These are phyloP conservation scores for Gremmenia infestans DNA, from an alignment of 2,329 filamentous ascomycete species.

Conservation along the genomic window DNA sequence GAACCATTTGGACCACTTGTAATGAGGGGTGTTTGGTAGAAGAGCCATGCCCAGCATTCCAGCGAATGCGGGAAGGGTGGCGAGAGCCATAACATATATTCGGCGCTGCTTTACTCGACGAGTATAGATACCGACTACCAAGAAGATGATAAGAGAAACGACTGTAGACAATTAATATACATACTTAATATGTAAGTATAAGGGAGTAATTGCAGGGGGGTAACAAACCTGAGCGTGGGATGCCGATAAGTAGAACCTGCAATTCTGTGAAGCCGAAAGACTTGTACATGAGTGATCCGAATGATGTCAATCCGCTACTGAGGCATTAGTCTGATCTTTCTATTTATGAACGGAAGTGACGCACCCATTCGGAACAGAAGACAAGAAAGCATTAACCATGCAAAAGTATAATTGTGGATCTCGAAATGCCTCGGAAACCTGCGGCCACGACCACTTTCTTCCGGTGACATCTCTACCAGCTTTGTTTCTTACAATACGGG, in stretches of 20 bases:
- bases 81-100: slow-evolving; percentile 32
- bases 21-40: slow-evolving; percentile 28
- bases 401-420: slow-evolving; percentile 33
- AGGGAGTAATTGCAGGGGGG: background rate
- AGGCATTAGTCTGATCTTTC: background rate
- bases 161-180: slow-evolving; percentile 10
- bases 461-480: slow-evolving; percentile 11
- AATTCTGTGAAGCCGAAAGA: slow-evolving; percentile 27
- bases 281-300: slow-evolving; percentile 19
- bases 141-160: slow-evolving; percentile 30
- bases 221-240: slow-evolving; percentile 37
- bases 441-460: slow-evolving; percentile 31
- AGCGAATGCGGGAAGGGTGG: slow-evolving; percentile 31
- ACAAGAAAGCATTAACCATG: slow-evolving; percentile 24
- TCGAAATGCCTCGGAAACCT: slow-evolving; percentile 34
- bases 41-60: slow-evolving; percentile 33
- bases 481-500: slow-evolving; percentile 19
- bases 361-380: slow-evolving; percentile 34
- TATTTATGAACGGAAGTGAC: background rate
- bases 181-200: background rate
- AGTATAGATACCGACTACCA: slow-evolving; percentile 30
- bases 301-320: slow-evolving; percentile 35
- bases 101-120: slow-evolving; percentile 26
- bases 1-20: slow-evolving; percentile 35
- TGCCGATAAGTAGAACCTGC: slow-evolving; percentile 33